Evolutionary conservation across 1,284 basidiomycete species (phyloP).

Genomic region (Cutaneotrichosporon dermatis): DNA sequence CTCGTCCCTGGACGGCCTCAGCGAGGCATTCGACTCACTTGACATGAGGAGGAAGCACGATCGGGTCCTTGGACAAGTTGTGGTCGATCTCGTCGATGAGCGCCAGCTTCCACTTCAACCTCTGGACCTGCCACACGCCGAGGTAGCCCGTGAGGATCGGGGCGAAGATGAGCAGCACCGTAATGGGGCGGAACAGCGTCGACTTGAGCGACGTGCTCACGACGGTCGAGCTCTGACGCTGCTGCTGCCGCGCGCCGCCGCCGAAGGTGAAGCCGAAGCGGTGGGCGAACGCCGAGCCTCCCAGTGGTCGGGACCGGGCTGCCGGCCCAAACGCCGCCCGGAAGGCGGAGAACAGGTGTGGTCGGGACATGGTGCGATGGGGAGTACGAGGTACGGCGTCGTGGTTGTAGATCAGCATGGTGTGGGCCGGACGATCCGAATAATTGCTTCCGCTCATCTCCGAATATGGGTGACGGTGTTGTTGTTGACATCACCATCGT

Average conservation of each 20-base stretch:
- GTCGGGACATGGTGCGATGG: constrained; percentile 17
- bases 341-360: constrained; percentile 13
- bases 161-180: constrained; percentile 75
- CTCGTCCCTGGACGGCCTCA: no score
- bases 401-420: no score
- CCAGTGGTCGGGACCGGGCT: no score
- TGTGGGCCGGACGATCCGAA: not conserved
- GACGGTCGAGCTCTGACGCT: constrained; percentile 4
- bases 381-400: no score
- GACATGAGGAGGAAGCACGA: constrained; percentile 74
- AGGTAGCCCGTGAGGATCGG: constrained; percentile 88
- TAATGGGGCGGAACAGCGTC: constrained; percentile 55
- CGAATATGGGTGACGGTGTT: constrained; percentile 5
- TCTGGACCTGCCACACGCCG: constrained; percentile 85
- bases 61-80: constrained; percentile 75
- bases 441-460: constrained; percentile 6
- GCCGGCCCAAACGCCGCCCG: constrained; percentile 7
- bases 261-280: constrained; percentile 1
- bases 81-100: constrained; percentile 92
- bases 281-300: no score
- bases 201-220: constrained; percentile 15
- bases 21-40: constrained; percentile 61
- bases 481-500: constrained; percentile 4
- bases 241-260: not conserved
- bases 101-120: constrained; percentile 90